A percentile compares a stretch with the other conserved stretches of the same genome.
These are phyloP conservation scores for Lactarius sp. DNA, from an alignment of 768 basidiomycete genomes.

Conservation along the genomic window DNA sequence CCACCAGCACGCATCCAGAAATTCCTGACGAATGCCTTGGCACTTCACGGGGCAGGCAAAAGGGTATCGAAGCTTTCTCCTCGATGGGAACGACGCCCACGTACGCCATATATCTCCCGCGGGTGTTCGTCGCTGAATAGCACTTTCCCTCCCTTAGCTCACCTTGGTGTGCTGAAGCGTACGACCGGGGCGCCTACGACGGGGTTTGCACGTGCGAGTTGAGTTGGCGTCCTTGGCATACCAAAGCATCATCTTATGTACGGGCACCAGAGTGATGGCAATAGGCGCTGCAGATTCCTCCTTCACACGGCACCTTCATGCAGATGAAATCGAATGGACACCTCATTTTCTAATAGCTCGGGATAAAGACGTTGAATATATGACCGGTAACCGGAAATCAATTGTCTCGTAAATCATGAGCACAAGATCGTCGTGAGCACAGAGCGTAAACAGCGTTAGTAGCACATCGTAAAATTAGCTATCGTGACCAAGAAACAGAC, in stretches of 20 bases:
- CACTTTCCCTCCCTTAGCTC: not conserved
- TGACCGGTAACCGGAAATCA: not conserved
- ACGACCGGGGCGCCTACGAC: conserved; percentile 15
- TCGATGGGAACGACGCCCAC: conserved; percentile 25
- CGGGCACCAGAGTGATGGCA: not conserved
- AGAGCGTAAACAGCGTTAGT: conserved; percentile 9
- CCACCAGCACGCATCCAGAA: conserved; percentile 18
- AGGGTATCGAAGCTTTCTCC: not conserved
- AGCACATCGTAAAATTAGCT: conserved; percentile 16
- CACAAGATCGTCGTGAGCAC: conserved; percentile 6
- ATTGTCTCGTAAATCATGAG: not conserved
- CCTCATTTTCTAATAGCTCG: not conserved
- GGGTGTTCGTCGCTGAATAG: not conserved
- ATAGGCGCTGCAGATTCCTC: not conserved
- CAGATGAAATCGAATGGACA: not conserved
- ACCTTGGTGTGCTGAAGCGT: conserved; percentile 22
- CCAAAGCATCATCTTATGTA: not conserved
- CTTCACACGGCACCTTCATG: not conserved
- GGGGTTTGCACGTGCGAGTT: conserved; percentile 16
- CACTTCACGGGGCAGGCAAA: conserved; percentile 1
- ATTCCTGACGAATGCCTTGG: conserved; percentile 15
- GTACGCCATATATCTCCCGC: conserved; percentile 12
- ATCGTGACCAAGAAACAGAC: conserved; percentile 21
- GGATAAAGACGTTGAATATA: not conserved
- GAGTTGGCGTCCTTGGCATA: not conserved